These are phyloP conservation scores for Talaromyces sp. DNA, from an alignment of 2,329 filamentous ascomycete genomes.

Conservation along the genomic window DNA sequence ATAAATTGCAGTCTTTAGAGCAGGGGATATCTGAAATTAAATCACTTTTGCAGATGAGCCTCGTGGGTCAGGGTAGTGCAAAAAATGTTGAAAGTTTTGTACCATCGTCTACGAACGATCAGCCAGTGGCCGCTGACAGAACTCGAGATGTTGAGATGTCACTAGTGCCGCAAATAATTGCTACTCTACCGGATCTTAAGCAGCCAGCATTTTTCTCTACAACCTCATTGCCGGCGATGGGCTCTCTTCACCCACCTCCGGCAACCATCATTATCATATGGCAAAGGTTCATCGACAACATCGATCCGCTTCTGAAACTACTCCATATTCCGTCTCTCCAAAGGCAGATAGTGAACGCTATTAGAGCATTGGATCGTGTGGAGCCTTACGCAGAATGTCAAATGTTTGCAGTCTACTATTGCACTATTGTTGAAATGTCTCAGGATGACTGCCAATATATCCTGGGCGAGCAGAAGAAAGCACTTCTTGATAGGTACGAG, in stretches of 20 bases:
- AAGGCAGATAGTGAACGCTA: neutral
- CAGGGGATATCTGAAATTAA: neutral
- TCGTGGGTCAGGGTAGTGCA: neutral
- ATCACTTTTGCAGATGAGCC: neutral
- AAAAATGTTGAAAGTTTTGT: neutral
- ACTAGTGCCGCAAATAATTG: no score
- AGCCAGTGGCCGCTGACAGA: no score
- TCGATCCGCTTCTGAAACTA: constrained; percentile 5
- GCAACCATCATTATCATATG: neutral
- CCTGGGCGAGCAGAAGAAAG: neutral
- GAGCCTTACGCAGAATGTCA: neutral
- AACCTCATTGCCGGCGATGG: neutral
- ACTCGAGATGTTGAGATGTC: neutral
- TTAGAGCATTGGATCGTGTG: neutral
- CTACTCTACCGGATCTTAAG: neutral
- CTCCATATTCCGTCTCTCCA: neutral
- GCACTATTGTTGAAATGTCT: neutral
- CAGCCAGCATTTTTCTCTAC: neutral
- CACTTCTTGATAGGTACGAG: neutral
- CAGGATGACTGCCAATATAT: neutral
- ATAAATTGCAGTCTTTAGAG: neutral
- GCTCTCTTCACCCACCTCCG: neutral
- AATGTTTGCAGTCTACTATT: constrained; percentile 7
- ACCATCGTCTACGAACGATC: neutral
- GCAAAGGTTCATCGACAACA: constrained; percentile 8